Conservation (phyloP, 805 yeast species). For the Saturnispora silvae region DNA sequence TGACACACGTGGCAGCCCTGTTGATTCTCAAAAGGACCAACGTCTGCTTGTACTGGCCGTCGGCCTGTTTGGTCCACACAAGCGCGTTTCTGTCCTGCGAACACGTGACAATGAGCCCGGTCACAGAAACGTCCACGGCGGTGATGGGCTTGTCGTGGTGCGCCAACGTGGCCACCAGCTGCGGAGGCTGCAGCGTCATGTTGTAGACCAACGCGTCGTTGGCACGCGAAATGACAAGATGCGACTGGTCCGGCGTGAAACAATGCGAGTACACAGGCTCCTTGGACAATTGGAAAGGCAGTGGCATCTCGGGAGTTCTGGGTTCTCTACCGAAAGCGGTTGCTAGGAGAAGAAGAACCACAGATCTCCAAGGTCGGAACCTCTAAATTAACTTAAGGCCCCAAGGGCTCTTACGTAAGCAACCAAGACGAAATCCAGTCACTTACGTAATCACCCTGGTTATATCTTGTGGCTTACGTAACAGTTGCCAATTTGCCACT, state of each 20-base stretch:
- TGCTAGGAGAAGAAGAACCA: too few species aligned
- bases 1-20: slow-evolving; percentile 88
- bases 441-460: too few species aligned
- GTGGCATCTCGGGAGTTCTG: slow-evolving; percentile 17
- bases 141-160: slow-evolving; percentile 94
- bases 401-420: too few species aligned
- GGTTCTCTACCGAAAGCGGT: not conserved
- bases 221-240: slow-evolving; percentile 75
- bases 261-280: slow-evolving; percentile 87
- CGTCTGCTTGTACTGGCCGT: slow-evolving; percentile 66
- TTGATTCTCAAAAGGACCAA: slow-evolving; percentile 85
- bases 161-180: slow-evolving; percentile 50
- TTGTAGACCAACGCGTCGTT: slow-evolving; percentile 66
- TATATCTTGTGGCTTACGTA: not conserved
- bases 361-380: too few species aligned
- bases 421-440: too few species aligned
- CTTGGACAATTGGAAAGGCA: slow-evolving; percentile 61
- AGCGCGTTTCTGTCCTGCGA: slow-evolving; percentile 96
- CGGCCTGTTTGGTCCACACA: slow-evolving; percentile 78
- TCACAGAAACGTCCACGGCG: slow-evolving; percentile 80
- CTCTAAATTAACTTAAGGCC: too few species aligned
- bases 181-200: slow-evolving; percentile 40
- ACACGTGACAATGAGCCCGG: slow-evolving; percentile 89
- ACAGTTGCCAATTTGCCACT: slow-evolving; percentile 6
- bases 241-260: slow-evolving; percentile 53